Percentiles rank a stretch among this genome's conserved stretches.
These are phyloP conservation scores for Paspalum vaginatum DNA, from an alignment of 176 grass and related monocot genomes.

Conservation along the genomic window DNA sequence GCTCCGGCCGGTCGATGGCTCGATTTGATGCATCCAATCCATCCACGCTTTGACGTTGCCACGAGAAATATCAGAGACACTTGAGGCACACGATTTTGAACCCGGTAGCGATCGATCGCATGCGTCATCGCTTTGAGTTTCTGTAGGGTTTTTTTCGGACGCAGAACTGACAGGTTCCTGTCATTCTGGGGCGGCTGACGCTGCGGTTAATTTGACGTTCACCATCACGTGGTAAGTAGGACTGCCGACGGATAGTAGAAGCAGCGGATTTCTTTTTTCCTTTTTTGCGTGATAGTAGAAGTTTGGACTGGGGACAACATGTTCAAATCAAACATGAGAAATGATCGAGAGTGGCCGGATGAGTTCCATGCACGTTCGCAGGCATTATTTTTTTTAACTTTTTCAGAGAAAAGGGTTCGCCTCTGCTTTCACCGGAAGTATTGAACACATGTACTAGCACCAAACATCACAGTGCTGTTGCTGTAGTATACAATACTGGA, in stretches of 20 bases:
- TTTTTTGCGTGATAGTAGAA: not conserved
- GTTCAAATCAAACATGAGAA: not conserved
- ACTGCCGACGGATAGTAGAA: no score
- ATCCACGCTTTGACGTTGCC: no score
- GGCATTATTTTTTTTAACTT: no score
- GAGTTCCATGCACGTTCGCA: not conserved
- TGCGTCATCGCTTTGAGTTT: conserved; percentile 32
- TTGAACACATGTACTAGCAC: not conserved
- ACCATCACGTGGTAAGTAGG: not conserved
- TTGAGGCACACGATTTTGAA: conserved; percentile 51
- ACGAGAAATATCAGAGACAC: conserved; percentile 30
- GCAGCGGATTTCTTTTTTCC: no score
- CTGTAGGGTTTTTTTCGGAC: conserved; percentile 32
- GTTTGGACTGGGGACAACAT: not conserved
- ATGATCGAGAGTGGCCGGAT: not conserved
- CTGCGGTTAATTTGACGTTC: not conserved
- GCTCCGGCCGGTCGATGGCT: not conserved
- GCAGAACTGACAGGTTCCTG: not conserved
- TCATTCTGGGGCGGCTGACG: not conserved
- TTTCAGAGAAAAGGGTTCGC: no score
- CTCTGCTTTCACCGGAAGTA: no score
- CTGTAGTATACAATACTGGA: no score
- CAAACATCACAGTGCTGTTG: not conserved
- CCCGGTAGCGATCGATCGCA: conserved; percentile 39
- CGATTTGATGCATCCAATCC: not conserved